These are phyloP conservation scores for Entomortierella parvispora DNA, from an alignment of 192 early-diverging fungal species.

Conservation along the genomic window DNA sequence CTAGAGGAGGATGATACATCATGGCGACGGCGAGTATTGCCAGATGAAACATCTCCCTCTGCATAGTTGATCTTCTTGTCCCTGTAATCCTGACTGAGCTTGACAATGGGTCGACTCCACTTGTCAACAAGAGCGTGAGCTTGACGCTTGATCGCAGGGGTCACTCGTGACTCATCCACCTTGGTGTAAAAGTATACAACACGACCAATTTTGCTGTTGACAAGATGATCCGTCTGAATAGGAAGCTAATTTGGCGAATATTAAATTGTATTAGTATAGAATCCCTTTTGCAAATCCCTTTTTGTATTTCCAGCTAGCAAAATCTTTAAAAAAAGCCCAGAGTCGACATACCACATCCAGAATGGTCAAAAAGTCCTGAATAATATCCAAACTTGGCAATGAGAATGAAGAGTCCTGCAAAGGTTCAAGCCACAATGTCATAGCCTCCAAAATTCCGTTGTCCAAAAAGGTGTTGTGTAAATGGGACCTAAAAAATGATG, in stretches of 20 bases:
- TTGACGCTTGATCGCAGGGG: conserved; percentile 69
- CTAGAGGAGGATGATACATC: not conserved
- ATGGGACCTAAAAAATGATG: not conserved
- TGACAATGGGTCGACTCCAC: conserved; percentile 89
- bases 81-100: conserved; percentile 78
- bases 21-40: conserved; percentile 22
- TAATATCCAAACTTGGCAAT: conserved; percentile 90
- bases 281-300: not conserved
- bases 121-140: conserved; percentile 79
- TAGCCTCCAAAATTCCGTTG: conserved; percentile 84
- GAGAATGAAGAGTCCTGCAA: conserved; percentile 87
- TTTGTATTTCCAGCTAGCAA: not conserved
- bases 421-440: conserved; percentile 92
- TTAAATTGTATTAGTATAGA: not conserved
- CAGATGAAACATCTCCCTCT: not conserved
- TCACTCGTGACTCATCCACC: conserved; percentile 75
- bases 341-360: conserved; percentile 66
- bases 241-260: conserved; percentile 56
- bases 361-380: conserved; percentile 78
- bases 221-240: conserved; percentile 78
- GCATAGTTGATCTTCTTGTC: conserved; percentile 58
- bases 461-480: conserved; percentile 69
- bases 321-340: not conserved
- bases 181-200: conserved; percentile 92
- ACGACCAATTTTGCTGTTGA: conserved; percentile 84